Conservation (phyloP, 2,329 filamentous ascomycete species). For the Aureobasidium sp. region DNA sequence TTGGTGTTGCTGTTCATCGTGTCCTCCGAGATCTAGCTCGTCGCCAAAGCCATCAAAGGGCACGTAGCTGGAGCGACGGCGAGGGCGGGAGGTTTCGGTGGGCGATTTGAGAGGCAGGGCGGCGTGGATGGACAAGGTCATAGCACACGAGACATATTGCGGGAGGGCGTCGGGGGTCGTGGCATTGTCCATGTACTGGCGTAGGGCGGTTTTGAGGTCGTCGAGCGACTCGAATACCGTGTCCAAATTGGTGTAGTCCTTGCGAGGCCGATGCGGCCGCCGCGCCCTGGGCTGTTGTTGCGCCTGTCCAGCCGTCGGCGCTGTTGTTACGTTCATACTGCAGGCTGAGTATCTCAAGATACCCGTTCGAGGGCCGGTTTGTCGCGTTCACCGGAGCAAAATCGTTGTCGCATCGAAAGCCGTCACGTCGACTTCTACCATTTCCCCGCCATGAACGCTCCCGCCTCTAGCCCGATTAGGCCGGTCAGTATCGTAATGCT, state of each 20-base stretch:
- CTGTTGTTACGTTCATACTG: not conserved
- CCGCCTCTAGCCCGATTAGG: constrained; percentile 1
- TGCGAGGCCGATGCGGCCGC: constrained; percentile 13
- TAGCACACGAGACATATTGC: constrained; percentile 14
- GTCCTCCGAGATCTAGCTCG: not conserved
- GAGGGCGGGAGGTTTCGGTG: not conserved
- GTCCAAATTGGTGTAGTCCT: constrained; percentile 14
- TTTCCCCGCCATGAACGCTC: not conserved
- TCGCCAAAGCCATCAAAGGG: constrained; percentile 1
- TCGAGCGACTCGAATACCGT: constrained; percentile 15
- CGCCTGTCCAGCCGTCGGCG: not conserved
- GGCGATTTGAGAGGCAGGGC: constrained; percentile 10
- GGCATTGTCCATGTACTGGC: constrained; percentile 17
- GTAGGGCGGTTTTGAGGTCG: constrained; percentile 17
- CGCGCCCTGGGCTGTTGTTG: not conserved
- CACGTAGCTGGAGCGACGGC: constrained; percentile 5
- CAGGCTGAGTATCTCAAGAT: not conserved
- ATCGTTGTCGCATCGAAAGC: not conserved
- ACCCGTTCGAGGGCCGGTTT: not conserved
- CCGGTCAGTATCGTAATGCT: not conserved
- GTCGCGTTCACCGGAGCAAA: not conserved
- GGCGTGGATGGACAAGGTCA: constrained; percentile 13
- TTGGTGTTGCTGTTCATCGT: not conserved
- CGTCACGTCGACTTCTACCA: not conserved
- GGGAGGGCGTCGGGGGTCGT: not conserved